Base-by-base conservation (phyloP, 2,329 filamentous ascomycete species). In the Alternaria panax region DNA sequence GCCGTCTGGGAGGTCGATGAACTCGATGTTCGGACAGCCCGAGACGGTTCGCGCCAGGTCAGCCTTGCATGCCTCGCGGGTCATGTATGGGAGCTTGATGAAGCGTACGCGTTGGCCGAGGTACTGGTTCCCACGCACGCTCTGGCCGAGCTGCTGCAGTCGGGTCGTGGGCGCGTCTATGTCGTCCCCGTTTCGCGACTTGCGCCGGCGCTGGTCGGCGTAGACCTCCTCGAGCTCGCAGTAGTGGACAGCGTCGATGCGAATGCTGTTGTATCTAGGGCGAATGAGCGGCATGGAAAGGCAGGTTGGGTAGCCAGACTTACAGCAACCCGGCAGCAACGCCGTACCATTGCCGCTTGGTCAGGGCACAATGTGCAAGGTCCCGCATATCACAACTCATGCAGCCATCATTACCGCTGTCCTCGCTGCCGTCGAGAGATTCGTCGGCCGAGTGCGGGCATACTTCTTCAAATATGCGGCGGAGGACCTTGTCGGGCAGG, bases 331-430 rank as follows among this genome's bases (percentile, higher is more conserved):
- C 76, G 63, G 84, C 83, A 34, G 85, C 86, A n/a, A 83, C 79
- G 25, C 78, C 72, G 66, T 84, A 84, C 93, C 93, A 98, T 70
- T 84, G 84, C 70, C 87, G 87, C 76, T 87, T 92, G 51, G 92
- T 91, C 75, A 87, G 84, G 38, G 88, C 87, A 76, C 92, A 94
- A 77, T 92, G 88, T 52, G 92, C 88, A 56, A 97, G 86, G 78
- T 97, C 93, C 67, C 93, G 89, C 82, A 95, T 85, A 80, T 97
- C 92, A 81, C 94, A 98, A 67, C 96, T 88, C 91, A 95, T 94
- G 81, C 94, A 98, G 57, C 88, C 88, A 80, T 92, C 89, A 67
- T 90, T 90, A 50, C 88, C 85, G 66, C 90, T 88, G 71, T 91
- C 86, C 81, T 98, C 94, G 72, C 91, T 94, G 41, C 88, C 89